These are phyloP conservation scores for Neonectria coccinea DNA, from an alignment of 2,329 filamentous ascomycete genomes.

Conservation along the genomic window DNA sequence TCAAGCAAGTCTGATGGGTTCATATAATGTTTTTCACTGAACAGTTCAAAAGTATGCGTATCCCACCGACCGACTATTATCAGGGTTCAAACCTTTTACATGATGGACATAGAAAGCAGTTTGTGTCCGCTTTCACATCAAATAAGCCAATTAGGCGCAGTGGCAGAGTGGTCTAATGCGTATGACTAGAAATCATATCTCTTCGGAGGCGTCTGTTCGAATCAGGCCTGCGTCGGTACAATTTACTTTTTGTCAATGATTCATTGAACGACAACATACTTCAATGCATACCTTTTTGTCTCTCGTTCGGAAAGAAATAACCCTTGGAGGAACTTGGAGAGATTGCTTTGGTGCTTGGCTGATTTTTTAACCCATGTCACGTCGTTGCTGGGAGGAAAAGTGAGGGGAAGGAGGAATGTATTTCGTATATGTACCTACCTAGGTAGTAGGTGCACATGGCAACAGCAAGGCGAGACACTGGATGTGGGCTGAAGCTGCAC, in stretches of 20 bases:
- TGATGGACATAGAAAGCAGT: no score
- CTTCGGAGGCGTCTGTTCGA: conserved; percentile 46
- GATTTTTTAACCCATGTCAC: not conserved
- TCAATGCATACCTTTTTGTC: not conserved
- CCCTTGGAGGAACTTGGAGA: conserved; percentile 4
- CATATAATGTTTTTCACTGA: no score
- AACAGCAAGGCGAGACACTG: not conserved
- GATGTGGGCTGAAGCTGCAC: not conserved
- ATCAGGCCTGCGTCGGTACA: conserved; percentile 42
- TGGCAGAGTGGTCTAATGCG: conserved; percentile 48
- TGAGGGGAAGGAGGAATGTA: conserved; percentile 8
- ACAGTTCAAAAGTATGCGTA: no score
- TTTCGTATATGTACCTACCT: not conserved
- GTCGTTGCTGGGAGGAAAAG: conserved; percentile 9
- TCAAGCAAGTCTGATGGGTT: no score
- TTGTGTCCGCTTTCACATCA: no score
- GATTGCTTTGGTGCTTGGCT: not conserved
- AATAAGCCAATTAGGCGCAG: conserved; percentile 36
- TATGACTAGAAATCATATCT: conserved; percentile 47
- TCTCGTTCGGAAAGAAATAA: not conserved
- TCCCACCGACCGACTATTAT: no score
- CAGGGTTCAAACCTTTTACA: no score
- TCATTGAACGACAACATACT: no score
- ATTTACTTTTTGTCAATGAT: conserved; percentile 6
- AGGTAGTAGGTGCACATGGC: not conserved